Base-by-base conservation (phyloP, 805 yeast species). In the Alloascoidea hylecoeti region DNA sequence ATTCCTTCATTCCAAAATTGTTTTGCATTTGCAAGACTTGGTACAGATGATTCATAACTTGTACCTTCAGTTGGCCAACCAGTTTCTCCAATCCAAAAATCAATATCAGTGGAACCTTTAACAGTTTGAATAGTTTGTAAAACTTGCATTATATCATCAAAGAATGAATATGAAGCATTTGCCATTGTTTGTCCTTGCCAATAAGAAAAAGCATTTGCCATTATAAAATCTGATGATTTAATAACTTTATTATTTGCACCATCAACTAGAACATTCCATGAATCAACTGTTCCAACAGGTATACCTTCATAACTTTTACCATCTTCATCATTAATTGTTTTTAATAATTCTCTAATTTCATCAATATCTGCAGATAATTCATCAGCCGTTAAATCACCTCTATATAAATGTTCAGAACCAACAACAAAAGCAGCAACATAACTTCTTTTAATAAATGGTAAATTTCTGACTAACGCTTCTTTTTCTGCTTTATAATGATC, bases 91-190 rank as follows among this genome's bases (percentile, higher is more conserved):
- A 86, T 92, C 86, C 89, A 88, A 70, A 88, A 85, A 41, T 75
- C 70, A 51, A 89, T 71, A 61, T 85, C 88, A 42, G 89, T 78
- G 43, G 80, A 63, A 45, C 95, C 96, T 70, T 89, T 88, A 50
- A 72, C 60, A 49, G 84, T 66, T 70, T 89, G 96, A 52, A 89
- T 75, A 44, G 69, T 66, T 67, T 85, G 94, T 58, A 89, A 66
- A 47, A 96, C 96, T 70, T 89, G 96, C 95, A 88, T 86, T 60
- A 89, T 84, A 60, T 89, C 96, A 58, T 88, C 96, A 48, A 85
- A 73, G 79, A 88, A 89, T 2, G 96, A 85, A 70, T 74, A 83
- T 14, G 95, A 75, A 17, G 96, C 73, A 59, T 88, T 88, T 37
- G 59, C 53, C 72, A 70, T 71, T 48, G 85, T 70, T 67, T 86